These are phyloP conservation scores for Nothophytophthora sp. DNA, from an alignment of 352 stramenopile species.

Conservation along the genomic window DNA sequence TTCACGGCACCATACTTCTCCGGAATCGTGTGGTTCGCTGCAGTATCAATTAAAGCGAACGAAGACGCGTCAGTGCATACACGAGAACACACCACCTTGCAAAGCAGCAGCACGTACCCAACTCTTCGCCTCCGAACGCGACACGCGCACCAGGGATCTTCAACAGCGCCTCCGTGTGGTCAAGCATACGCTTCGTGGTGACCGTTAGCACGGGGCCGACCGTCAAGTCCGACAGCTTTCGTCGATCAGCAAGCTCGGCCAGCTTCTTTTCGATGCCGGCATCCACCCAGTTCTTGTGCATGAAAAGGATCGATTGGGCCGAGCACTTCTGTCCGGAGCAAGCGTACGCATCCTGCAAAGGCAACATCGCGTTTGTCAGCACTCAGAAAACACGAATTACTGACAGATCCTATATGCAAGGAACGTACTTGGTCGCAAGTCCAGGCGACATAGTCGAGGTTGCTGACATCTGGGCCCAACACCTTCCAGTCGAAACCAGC, in stretches of 20 bases:
- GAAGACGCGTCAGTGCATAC: neutral
- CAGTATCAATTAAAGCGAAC: too few relatives aligned
- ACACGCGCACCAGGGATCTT: conserved; percentile 94
- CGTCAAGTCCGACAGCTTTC: conserved; percentile 95
- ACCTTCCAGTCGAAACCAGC: conserved; percentile 99
- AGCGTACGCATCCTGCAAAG: conserved; percentile 94
- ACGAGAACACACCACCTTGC: neutral
- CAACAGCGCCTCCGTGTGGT: conserved; percentile 91
- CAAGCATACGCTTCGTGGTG: conserved; percentile 95
- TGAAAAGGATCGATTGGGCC: conserved; percentile 98
- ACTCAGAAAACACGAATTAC: too few relatives aligned
- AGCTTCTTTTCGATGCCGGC: conserved; percentile 95
- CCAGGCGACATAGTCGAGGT: conserved; percentile 98
- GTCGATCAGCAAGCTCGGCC: conserved; percentile 80
- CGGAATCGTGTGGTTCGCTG: conserved; percentile 95
- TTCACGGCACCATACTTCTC: conserved; percentile 96
- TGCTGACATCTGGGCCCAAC: conserved; percentile 93
- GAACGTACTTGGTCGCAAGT: conserved; percentile 92
- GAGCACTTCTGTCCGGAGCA: conserved; percentile 99
- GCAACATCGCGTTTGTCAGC: conserved; percentile 3
- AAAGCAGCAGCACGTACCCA: conserved; percentile 49
- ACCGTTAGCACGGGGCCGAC: conserved; percentile 97
- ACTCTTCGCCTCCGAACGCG: conserved; percentile 94
- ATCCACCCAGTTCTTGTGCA: conserved; percentile 97
- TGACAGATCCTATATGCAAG: too few relatives aligned